Conservation (phyloP, 2,329 filamentous ascomycete species). For the Ambrosiella beaveri region DNA sequence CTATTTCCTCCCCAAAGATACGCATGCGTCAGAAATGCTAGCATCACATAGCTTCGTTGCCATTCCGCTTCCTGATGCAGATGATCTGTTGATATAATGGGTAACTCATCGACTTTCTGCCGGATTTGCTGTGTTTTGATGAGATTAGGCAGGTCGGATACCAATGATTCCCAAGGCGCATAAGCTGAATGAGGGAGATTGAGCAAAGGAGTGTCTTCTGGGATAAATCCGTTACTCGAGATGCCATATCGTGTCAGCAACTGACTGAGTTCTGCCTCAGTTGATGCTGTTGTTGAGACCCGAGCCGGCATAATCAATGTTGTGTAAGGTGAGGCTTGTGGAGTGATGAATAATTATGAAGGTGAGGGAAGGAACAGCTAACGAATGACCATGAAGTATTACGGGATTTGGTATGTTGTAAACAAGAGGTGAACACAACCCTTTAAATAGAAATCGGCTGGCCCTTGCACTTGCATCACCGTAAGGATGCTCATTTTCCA, state of each 20-base stretch:
- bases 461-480: too few species aligned
- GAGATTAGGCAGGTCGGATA: constrained; percentile 68
- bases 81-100: constrained; percentile 64
- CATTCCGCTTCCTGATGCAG: constrained; percentile 76
- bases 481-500: too few species aligned
- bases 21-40: constrained; percentile 81
- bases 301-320: not conserved
- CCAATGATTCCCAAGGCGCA: constrained; percentile 78
- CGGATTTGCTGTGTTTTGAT: constrained; percentile 72
- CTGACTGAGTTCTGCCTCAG: not conserved
- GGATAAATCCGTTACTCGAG: constrained; percentile 66
- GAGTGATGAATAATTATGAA: not conserved
- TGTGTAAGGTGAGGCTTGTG: too few species aligned
- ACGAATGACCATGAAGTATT: too few species aligned
- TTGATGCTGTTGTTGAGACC: not conserved
- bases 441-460: too few species aligned
- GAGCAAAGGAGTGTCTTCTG: constrained; percentile 60
- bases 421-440: too few species aligned
- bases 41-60: constrained; percentile 76
- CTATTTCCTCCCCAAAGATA: constrained; percentile 91
- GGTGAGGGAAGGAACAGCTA: not conserved
- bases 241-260: constrained; percentile 1
- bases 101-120: constrained; percentile 59
- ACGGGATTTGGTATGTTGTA: too few species aligned
- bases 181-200: constrained; percentile 79